Conservation (phyloP, 306 rosid genomes). For the Sophora flavescens region DNA sequence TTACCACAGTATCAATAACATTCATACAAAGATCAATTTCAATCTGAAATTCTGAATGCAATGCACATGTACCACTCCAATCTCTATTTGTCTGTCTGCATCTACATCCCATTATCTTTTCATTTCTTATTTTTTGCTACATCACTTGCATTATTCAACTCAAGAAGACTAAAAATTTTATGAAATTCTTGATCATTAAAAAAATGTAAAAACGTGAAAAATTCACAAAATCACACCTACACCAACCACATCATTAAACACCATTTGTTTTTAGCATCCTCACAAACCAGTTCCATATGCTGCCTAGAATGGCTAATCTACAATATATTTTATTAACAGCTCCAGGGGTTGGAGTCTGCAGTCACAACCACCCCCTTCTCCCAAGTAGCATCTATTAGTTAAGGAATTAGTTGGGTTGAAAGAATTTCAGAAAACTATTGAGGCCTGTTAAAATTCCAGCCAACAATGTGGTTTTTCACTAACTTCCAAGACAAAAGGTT, state of each 20-base stretch:
- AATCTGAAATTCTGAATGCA: not conserved
- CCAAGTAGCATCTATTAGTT: slow-evolving; percentile 1
- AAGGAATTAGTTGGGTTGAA: slow-evolving; percentile 6
- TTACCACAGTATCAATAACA: slow-evolving; percentile 33
- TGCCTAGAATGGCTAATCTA: not conserved
- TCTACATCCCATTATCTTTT: not conserved
- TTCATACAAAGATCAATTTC: slow-evolving; percentile 34
- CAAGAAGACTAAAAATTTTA: not conserved
- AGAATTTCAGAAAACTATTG: slow-evolving; percentile 20
- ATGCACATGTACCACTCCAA: slow-evolving; percentile 5
- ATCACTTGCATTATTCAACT: not conserved
- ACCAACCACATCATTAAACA: slow-evolving; percentile 2
- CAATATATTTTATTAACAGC: not conserved
- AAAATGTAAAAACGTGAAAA: not conserved
- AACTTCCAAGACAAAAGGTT: slow-evolving; percentile 9
- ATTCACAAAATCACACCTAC: slow-evolving; percentile 12
- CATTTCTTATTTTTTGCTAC: not conserved
- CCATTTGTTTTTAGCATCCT: slow-evolving; percentile 7
- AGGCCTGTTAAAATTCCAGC: slow-evolving; percentile 9
- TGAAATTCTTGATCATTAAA: not conserved
- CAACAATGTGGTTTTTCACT: not conserved
- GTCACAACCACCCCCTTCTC: not conserved
- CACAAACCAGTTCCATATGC: not conserved
- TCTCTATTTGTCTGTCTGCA: not conserved
- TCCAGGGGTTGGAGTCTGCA: slow-evolving; percentile 14